Percentiles rank a stretch among this genome's conserved stretches.
phyloP scores from a whole-genome alignment of 495 filamentous ascomycete genomes.

The Cryomyces minteri region DNA sequence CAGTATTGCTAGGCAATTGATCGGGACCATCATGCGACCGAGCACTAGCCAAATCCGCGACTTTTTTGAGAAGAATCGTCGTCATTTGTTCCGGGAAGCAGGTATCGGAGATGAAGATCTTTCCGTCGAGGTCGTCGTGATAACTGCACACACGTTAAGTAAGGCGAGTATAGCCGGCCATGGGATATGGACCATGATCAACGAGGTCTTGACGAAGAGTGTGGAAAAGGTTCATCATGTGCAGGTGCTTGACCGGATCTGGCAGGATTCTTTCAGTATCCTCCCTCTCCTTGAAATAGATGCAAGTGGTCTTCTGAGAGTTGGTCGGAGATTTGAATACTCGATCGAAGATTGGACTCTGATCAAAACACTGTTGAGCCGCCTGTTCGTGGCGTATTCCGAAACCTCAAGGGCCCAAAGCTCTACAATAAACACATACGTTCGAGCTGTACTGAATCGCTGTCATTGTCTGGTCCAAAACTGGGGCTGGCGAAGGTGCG shows the following conservation, averaged over 20 bases:
- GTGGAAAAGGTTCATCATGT: slow-evolving; percentile 29
- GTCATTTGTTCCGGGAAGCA: slow-evolving; percentile 32
- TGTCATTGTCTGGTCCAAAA: slow-evolving; percentile 59
- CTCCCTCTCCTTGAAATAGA: slow-evolving; percentile 69
- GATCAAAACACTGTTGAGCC: slow-evolving; percentile 43
- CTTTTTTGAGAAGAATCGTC: slow-evolving; percentile 46
- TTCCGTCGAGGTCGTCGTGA: slow-evolving; percentile 44
- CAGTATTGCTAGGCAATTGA: neutral
- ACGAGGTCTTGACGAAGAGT: slow-evolving; percentile 22
- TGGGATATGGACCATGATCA: slow-evolving; percentile 40
- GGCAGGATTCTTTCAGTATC: slow-evolving; percentile 55
- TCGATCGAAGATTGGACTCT: slow-evolving; percentile 53
- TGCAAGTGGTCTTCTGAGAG: slow-evolving; percentile 36
- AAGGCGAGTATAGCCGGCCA: slow-evolving; percentile 24
- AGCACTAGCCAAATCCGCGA: slow-evolving; percentile 4
- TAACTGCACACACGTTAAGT: slow-evolving; percentile 40
- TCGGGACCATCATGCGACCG: neutral
- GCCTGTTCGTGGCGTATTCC: slow-evolving; percentile 44
- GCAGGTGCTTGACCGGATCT: slow-evolving; percentile 42
- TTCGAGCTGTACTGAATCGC: slow-evolving; percentile 49
- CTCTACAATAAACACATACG: slow-evolving; percentile 64
- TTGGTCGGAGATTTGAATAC: slow-evolving; percentile 33
- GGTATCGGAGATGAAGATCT: slow-evolving; percentile 44
- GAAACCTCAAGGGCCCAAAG: slow-evolving; percentile 31
- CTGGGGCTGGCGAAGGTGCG: slow-evolving; percentile 81